These are phyloP conservation scores for Naganishia cerealis DNA, from an alignment of 1,284 basidiomycete species.

Conservation along the genomic window DNA sequence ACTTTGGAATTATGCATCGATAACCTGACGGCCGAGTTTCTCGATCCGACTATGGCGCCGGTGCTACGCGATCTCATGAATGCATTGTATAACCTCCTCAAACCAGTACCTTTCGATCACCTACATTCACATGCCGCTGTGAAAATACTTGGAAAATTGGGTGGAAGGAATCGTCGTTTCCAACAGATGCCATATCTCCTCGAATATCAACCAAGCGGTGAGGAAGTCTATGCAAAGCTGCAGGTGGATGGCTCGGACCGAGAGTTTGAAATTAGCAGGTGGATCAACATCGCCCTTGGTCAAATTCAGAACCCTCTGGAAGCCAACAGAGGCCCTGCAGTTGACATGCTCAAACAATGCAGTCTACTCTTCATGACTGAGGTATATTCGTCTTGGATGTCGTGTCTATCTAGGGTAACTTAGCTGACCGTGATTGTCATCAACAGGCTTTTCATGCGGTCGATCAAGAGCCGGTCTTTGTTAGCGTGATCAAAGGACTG, in stretches of 20 bases:
- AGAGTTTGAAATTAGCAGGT: slow-evolving; percentile 69
- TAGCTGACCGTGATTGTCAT: slow-evolving; percentile 28
- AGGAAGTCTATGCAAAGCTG: slow-evolving; percentile 68
- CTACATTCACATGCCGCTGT: slow-evolving; percentile 92
- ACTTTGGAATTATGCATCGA: slow-evolving; percentile 99
- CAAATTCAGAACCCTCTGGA: slow-evolving; percentile 65
- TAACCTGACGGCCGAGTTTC: slow-evolving; percentile 96
- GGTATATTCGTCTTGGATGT: slow-evolving; percentile 55
- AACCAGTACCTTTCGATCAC: slow-evolving; percentile 86
- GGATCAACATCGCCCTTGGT: slow-evolving; percentile 70
- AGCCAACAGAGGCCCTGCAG: slow-evolving; percentile 71
- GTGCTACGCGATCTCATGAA: slow-evolving; percentile 93
- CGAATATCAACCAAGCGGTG: slow-evolving; percentile 68
- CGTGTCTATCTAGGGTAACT: slow-evolving; percentile 1
- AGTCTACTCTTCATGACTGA: slow-evolving; percentile 73
- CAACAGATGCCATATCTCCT: slow-evolving; percentile 78
- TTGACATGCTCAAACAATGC: slow-evolving; percentile 73
- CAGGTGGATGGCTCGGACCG: slow-evolving; percentile 73
- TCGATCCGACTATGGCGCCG: slow-evolving; percentile 92
- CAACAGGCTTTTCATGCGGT: slow-evolving; percentile 67
- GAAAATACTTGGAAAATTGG: slow-evolving; percentile 94
- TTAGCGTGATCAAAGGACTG: slow-evolving; percentile 70
- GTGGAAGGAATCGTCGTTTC: slow-evolving; percentile 87
- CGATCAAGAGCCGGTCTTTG: slow-evolving; percentile 74
- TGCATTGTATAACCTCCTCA: slow-evolving; percentile 84